phyloP scores from a whole-genome alignment of 306 rosid genomes.

The Prunus mira region DNA sequence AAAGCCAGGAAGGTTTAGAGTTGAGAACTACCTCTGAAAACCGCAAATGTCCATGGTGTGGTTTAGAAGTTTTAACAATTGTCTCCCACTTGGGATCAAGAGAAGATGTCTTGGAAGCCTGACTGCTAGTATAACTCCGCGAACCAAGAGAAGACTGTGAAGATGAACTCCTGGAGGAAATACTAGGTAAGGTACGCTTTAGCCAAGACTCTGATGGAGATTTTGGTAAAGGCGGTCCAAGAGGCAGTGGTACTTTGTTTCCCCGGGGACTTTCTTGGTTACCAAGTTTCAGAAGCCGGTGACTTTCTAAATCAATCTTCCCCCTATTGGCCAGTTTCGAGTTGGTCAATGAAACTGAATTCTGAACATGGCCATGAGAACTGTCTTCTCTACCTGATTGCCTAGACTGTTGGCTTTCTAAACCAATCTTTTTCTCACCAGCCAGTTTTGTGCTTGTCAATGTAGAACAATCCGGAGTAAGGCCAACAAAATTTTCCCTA shows the following conservation, averaged over 20 bases:
- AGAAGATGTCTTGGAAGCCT: constrained; percentile 17
- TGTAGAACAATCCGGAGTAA: constrained; percentile 10
- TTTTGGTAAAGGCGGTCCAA: constrained; percentile 65
- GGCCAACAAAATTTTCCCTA: constrained; percentile 23
- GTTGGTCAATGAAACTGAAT: constrained; percentile 20
- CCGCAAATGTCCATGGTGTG: constrained; percentile 36
- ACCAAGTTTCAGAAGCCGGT: constrained; percentile 15
- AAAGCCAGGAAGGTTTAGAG: constrained; percentile 23
- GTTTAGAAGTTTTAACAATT: constrained; percentile 48
- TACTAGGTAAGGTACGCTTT: constrained; percentile 60
- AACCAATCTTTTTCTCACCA: constrained; percentile 26
- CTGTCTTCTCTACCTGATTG: constrained; percentile 22
- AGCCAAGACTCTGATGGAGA: constrained; percentile 98
- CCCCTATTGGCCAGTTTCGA: constrained; percentile 22
- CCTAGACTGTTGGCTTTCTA: constrained; percentile 25
- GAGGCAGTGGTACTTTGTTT: constrained; percentile 32
- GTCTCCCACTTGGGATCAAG: constrained; percentile 49
- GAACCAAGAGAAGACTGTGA: constrained; percentile 40
- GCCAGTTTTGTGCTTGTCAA: constrained; percentile 20
- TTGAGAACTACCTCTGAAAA: constrained; percentile 58
- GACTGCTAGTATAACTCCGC: constrained; percentile 19
- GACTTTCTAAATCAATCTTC: constrained; percentile 36
- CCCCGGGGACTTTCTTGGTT: constrained; percentile 21
- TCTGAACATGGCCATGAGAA: constrained; percentile 16
- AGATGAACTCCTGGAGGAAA: constrained; percentile 46